Base-by-base conservation (phyloP, 2,329 filamentous ascomycete genomes). In the Aspergillus unguis region DNA sequence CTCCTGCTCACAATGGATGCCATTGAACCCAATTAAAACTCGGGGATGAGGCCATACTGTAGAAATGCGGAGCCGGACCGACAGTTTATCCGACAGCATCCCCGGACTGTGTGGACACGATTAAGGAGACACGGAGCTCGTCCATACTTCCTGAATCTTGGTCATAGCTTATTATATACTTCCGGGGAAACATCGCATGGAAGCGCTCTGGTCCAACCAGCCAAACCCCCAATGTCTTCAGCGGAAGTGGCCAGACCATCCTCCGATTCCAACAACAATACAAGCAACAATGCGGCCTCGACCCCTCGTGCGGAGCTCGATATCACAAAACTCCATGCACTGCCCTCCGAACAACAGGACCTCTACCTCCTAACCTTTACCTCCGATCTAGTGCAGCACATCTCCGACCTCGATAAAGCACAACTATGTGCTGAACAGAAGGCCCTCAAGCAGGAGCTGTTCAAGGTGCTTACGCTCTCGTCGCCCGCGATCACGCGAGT, bases 291-390 rank as follows among this genome's bases (percentile, higher is more conserved):
- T 65, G 67, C 62, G 57, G 58, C 59, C 50, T 67, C 68, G 57
- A 58, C 59, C 50, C 67, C 68, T 53, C 65, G 61, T 57, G 61
- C 66, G 46, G 88, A 96, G 77, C 88, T 99, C 70, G 92, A 99
- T 69, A 76, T 96, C 62, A 77, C 85, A 65, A 96, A 96, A 79
- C 85, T 99, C 44, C 87, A 96, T 72, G 82, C 88, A 48, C 83
- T 97, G 43, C 90, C 92, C 40, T 85, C 89, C 49, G 94, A 99
- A 75, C 94, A 99, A 71, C 94, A 99, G 74, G 92, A 96, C 65
- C 83, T 99, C 9, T 95, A 94, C 71, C 82, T 99, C 57, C 80
- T 99, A 55, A 95, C 86, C 27, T 96, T 95, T 68, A 87, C 92
- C 33, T 87, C 91, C 28, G 84, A 87, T 55, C 80, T 99, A 51